Evolutionary conservation across 257 asterid genomes (phyloP).

Genomic region (Salvia hispanica): DNA sequence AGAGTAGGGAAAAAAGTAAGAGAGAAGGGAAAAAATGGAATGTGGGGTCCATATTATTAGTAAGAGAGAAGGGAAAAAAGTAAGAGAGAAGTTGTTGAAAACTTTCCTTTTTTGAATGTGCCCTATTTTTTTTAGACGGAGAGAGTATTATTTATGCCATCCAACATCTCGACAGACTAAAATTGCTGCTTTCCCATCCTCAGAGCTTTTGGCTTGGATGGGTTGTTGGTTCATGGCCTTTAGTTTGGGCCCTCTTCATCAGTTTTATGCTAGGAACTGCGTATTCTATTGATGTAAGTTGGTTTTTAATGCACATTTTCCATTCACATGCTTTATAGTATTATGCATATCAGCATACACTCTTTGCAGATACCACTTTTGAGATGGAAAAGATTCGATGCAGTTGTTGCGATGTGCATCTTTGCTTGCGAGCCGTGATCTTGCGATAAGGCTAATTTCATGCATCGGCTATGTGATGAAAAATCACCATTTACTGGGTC

Average conservation of each 20-base stretch:
- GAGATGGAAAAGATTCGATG: slow-evolving; percentile 99
- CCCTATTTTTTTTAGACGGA: no score
- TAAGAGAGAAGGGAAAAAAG: no score
- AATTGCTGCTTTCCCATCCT: slow-evolving; percentile 23
- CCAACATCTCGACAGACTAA: slow-evolving; percentile 4
- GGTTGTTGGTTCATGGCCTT: slow-evolving; percentile 78
- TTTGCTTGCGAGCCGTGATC: slow-evolving; percentile 89
- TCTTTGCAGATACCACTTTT: slow-evolving; percentile 70
- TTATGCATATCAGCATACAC: not conserved
- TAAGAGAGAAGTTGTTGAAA: no score
- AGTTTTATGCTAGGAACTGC: slow-evolving; percentile 92
- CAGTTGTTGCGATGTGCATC: slow-evolving; percentile 96
- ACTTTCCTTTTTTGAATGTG: no score
- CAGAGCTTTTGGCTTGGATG: slow-evolving; percentile 93
- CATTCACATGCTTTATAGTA: slow-evolving; percentile 11
- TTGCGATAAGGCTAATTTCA: no score
- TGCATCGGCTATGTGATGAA: no score
- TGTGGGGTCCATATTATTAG: no score
- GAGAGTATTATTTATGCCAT: slow-evolving; percentile 2
- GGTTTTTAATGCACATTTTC: slow-evolving; percentile 21
- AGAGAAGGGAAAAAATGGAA: no score
- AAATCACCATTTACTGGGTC: no score
- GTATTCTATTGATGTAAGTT: slow-evolving; percentile 78
- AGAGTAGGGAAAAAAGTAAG: no score
- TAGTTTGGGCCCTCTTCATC: slow-evolving; percentile 79